Conservation (phyloP, 2,329 filamentous ascomycete genomes). For the Fusarium heterosporum region DNA sequence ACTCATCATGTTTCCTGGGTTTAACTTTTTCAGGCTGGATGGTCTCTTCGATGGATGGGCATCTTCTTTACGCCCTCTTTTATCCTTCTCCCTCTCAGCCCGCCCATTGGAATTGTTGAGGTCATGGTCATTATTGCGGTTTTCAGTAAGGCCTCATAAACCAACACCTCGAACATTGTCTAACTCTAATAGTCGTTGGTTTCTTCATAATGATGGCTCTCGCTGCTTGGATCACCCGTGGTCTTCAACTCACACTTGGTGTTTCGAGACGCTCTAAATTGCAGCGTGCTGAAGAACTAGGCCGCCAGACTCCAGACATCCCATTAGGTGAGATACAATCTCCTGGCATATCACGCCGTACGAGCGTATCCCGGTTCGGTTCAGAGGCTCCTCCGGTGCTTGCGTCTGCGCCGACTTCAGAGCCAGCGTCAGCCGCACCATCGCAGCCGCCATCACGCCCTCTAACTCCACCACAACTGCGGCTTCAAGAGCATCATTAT, state of each 20-base stretch:
- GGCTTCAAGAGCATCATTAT: conserved; percentile 48
- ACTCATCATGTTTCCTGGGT: not conserved
- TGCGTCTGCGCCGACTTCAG: conserved; percentile 25
- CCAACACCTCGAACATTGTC: not conserved
- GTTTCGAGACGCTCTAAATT: conserved; percentile 64
- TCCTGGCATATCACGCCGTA: conserved; percentile 44
- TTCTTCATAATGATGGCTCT: conserved; percentile 64
- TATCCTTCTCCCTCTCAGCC: conserved; percentile 68
- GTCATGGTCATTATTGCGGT: conserved; percentile 70
- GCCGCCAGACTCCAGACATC: conserved; percentile 56
- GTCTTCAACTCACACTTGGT: conserved; percentile 63
- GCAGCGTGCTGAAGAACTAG: conserved; percentile 63
- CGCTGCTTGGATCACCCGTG: conserved; percentile 66
- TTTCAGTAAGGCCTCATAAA: conserved; percentile 59
- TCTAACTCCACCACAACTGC: conserved; percentile 44
- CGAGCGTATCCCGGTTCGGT: conserved; percentile 43
- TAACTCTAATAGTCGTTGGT: conserved; percentile 59
- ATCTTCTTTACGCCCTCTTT: conserved; percentile 71
- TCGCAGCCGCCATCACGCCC: conserved; percentile 47
- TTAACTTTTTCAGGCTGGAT: conserved; percentile 60
- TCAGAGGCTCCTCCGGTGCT: conserved; percentile 41
- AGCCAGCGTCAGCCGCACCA: conserved; percentile 32
- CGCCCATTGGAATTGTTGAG: conserved; percentile 64
- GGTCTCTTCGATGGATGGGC: conserved; percentile 69
- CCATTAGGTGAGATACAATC: conserved; percentile 53